Base-by-base conservation (phyloP, 2,329 filamentous ascomycete genomes). In the Hypoxylon sp. region DNA sequence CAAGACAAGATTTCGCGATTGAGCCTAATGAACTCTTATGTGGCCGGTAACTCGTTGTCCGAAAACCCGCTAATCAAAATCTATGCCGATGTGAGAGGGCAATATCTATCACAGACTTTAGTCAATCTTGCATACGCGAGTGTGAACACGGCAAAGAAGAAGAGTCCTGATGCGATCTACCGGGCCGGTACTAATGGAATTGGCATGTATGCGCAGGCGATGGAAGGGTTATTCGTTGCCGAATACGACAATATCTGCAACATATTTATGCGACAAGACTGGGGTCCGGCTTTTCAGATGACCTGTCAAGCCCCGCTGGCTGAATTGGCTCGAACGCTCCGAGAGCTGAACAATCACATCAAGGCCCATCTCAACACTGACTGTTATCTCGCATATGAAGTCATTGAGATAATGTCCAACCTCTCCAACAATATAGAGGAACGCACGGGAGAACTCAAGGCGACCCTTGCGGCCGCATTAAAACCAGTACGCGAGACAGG, bases 341-440 rank as follows among this genome's bases (percentile, higher is more conserved):
- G 92, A 27, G 95, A 98, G 74, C 84, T 99, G 30, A 97, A 98
- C 77, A 86, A 88, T 52, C 94, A 97, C 74, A 94, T 98, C 78
- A 94, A 94, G 76, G 83, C 87, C 41, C 94, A 97, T 75, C 82
- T 97, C 39, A 87, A 89, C 70, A 97, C 93, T 0, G 96, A 99
- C 78, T 98, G 95, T 79, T 98, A 93, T 77, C 86, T 99, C 51
- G 94, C 94, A 6, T 99, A 97, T 77, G 96, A 99, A 76, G 92
- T 98, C 30, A 92, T 96, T 30, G 95, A 97, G 74, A 92, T 97
- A 65, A 88, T 98, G 48, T 92, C 93, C 0, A 87, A 86, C 11
- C 84, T 97, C 50, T 94, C 93, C 2, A 90, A 90, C 60, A 90
- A 91, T 39, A 82, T 99, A 3, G 95, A 97, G 68, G 86, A 87